A percentile compares a stretch with the other conserved stretches of the same genome.
phyloP scores from a whole-genome alignment of 192 early-diverging fungal genomes.

The Podochytrium sp. region DNA sequence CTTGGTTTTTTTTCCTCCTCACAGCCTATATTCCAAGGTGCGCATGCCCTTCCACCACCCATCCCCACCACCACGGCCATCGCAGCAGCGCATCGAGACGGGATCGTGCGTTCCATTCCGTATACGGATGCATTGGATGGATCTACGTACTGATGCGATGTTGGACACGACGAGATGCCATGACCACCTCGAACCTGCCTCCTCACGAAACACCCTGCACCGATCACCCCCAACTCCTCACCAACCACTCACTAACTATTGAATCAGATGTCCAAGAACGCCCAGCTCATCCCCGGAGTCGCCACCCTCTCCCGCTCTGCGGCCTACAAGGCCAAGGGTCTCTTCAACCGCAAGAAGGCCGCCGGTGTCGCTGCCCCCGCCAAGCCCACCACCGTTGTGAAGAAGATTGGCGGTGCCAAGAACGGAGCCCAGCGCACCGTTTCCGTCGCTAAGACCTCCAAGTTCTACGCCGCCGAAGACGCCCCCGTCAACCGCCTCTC shows the following conservation, averaged over 20 bases:
- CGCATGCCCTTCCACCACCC: not conserved
- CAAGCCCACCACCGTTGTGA: conserved; percentile 64
- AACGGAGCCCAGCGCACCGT: conserved; percentile 77
- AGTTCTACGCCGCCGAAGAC: conserved; percentile 87
- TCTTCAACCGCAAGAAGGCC: conserved; percentile 87
- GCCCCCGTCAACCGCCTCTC: conserved; percentile 75
- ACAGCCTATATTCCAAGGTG: not conserved
- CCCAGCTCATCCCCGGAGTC: conserved; percentile 83
- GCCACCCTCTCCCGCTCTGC: conserved; percentile 80
- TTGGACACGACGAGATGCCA: not conserved
- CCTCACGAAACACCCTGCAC: not conserved
- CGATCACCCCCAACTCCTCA: not conserved
- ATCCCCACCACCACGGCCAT: conserved; percentile 1
- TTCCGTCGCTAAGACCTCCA: conserved; percentile 68
- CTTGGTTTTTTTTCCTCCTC: too few relatives aligned
- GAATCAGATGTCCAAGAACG: conserved; percentile 58
- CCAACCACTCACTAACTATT: not conserved
- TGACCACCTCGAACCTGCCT: not conserved
- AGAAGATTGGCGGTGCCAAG: conserved; percentile 79
- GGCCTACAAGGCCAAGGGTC: conserved; percentile 83
- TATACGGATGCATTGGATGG: not conserved
- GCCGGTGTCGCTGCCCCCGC: conserved; percentile 49
- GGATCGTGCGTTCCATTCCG: not conserved
- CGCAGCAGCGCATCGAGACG: too few relatives aligned
- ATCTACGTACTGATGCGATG: too few relatives aligned